Base-by-base conservation (phyloP, 768 basidiomycete species). In the Cystobasidium onofrii region DNA sequence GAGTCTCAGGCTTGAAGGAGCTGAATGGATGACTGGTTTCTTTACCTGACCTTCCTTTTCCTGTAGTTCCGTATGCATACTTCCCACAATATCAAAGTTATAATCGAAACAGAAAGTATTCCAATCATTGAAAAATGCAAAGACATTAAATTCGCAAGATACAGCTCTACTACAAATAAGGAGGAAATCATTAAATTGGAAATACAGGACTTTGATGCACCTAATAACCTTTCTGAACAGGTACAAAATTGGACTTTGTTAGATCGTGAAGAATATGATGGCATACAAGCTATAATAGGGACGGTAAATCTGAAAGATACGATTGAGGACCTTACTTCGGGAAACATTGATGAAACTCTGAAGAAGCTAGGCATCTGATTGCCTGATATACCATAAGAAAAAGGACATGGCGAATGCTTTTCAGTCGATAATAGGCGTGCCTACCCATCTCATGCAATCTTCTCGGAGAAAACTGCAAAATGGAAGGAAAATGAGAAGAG, bases 81-180 rank as follows among this genome's bases (percentile, higher is more conserved):
- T 33, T 55, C 69, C 20, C 2, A 23, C 13, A 33, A 20, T 31
- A 44, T n/a, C n/a, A 44, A 71, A 39, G 41, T 71, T 4, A 12
- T 71, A 27, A 60, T 71, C 7, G 55, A 71, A 27, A 61, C 55
- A 31, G 33, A 61, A 6, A 60, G 69, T 36, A 71, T 34, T 7
- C 69, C 69, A n/a, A 61, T 71, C 50, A 36, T 71, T 10, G 69
- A 71, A 60, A 36, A 71, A 33, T 71, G 69, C 54, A 33, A 27
- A 44, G 15, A 20, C 3, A 55, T 55, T 20, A 10, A 36, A 52
- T 71, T 71, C 36, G 69, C 25, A 25, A 54, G n/a, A 29, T 54
- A 39, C 15, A 61, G 13, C 6, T 41, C 9, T 6, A 41, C 9
- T 27, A 39, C 10, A 6, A 12, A 25, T 12, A 46, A 43, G 36